Evolutionary conservation across 2,329 filamentous ascomycete genomes (phyloP).

Genomic region (Ophiostoma perfectum): DNA sequence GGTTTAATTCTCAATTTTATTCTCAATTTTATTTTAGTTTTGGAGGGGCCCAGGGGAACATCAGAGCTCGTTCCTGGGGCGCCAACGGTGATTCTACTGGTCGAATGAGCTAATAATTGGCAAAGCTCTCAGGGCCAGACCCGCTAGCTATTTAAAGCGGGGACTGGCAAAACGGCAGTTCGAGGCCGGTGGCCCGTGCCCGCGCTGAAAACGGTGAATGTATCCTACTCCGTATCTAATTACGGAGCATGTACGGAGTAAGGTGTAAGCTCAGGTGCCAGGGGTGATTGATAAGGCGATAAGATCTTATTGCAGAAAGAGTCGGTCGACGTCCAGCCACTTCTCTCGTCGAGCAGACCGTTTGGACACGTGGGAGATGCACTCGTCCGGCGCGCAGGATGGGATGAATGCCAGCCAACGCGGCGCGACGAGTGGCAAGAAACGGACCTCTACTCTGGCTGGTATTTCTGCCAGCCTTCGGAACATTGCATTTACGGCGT

Average conservation of each 20-base stretch:
- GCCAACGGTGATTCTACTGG: conserved; percentile 8
- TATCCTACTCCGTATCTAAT: neutral
- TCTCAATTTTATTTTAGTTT: neutral
- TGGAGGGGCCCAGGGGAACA: neutral
- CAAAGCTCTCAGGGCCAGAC: conserved; percentile 1
- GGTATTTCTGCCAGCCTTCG: no score
- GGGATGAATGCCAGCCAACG: neutral
- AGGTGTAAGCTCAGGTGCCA: neutral
- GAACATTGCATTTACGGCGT: neutral
- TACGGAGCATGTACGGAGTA: neutral
- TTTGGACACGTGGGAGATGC: neutral
- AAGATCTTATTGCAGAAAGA: neutral
- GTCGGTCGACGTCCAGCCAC: no score
- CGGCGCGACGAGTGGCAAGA: no score
- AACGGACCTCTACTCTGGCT: no score
- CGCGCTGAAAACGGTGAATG: conserved; percentile 10
- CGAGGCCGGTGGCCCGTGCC: conserved; percentile 16
- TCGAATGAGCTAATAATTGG: neutral
- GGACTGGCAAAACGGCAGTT: conserved; percentile 12
- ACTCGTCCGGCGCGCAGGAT: neutral
- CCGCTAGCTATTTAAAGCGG: conserved; percentile 3
- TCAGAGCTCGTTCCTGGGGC: conserved; percentile 5
- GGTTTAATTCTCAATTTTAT: neutral
- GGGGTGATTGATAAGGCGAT: conserved; percentile 10
- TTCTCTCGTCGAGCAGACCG: neutral